phyloP scores from a whole-genome alignment of 2,329 filamentous ascomycete genomes.

The Xylaria sp. region DNA sequence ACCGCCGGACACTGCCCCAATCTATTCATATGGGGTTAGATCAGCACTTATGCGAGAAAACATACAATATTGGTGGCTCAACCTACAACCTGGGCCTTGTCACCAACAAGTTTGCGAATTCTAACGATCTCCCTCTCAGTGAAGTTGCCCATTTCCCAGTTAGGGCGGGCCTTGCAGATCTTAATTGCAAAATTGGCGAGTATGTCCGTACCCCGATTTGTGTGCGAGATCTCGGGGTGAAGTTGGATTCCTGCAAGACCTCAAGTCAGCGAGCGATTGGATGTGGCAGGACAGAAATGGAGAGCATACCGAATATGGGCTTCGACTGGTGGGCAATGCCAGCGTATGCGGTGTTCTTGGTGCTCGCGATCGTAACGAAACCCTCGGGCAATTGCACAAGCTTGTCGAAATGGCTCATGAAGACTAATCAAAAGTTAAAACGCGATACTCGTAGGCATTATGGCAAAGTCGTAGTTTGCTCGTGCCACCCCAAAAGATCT shows the following conservation, averaged over 20 bases:
- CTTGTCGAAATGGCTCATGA: conserved; percentile 93
- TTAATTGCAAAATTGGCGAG: conserved; percentile 80
- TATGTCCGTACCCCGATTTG: conserved; percentile 41
- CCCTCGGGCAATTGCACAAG: conserved; percentile 76
- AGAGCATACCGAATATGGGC: conserved; percentile 70
- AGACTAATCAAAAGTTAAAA: conserved; percentile 55
- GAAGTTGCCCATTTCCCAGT: conserved; percentile 91
- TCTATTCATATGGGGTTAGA: conserved; percentile 42
- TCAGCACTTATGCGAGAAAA: neutral
- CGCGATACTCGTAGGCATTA: neutral
- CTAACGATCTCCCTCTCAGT: conserved; percentile 80
- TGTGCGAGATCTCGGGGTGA: conserved; percentile 77
- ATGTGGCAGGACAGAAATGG: neutral
- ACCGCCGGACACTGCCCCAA: conserved; percentile 82
- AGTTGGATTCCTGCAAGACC: conserved; percentile 74
- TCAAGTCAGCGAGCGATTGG: conserved; percentile 16
- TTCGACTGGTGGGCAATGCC: conserved; percentile 77
- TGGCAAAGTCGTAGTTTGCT: neutral
- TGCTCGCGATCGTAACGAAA: conserved; percentile 79
- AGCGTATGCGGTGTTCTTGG: conserved; percentile 80
- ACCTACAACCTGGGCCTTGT: conserved; percentile 75
- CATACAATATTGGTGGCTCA: neutral
- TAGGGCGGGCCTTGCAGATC: conserved; percentile 79
- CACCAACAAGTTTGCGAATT: conserved; percentile 84
- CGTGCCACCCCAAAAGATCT: neutral